Conservation (phyloP, 257 asterid genomes). For the Primulina tabacum region DNA sequence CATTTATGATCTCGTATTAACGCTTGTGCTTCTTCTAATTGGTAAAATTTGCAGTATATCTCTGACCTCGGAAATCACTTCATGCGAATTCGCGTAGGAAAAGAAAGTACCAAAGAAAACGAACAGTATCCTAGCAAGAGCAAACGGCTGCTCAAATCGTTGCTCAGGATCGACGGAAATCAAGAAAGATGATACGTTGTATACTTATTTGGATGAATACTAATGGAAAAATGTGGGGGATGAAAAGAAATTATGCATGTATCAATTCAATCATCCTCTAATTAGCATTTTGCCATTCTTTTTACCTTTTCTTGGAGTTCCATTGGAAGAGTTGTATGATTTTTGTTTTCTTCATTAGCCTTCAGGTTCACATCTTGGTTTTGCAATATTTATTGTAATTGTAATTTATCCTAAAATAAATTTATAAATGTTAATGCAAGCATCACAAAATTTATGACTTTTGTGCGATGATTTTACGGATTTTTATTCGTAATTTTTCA, state of each 20-base stretch:
- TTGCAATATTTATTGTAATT: slow-evolving; percentile 20
- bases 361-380: too few relatives aligned
- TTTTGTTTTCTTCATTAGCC: slow-evolving; percentile 23
- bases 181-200: slow-evolving; percentile 85
- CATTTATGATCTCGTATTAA: slow-evolving; percentile 10
- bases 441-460: not conserved
- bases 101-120: slow-evolving; percentile 49
- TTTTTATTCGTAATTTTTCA: too few relatives aligned
- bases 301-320: not conserved
- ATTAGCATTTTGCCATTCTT: not conserved
- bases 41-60: slow-evolving; percentile 43
- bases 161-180: slow-evolving; percentile 85
- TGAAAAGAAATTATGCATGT: not conserved
- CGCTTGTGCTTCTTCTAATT: slow-evolving; percentile 11
- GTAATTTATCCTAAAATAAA: slow-evolving; percentile 33
- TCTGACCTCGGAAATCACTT: slow-evolving; percentile 74
- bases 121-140: slow-evolving; percentile 74
- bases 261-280: slow-evolving; percentile 3
- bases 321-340: slow-evolving; percentile 25
- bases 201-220: slow-evolving; percentile 88
- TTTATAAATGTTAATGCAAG: slow-evolving; percentile 27
- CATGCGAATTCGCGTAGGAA: slow-evolving; percentile 67
- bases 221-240: slow-evolving; percentile 24
- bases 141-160: slow-evolving; percentile 79
- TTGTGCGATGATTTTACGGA: too few relatives aligned